Evolutionary conservation across 176 grass and related monocot genomes (phyloP).

Genomic region (Musa troglodytarum): DNA sequence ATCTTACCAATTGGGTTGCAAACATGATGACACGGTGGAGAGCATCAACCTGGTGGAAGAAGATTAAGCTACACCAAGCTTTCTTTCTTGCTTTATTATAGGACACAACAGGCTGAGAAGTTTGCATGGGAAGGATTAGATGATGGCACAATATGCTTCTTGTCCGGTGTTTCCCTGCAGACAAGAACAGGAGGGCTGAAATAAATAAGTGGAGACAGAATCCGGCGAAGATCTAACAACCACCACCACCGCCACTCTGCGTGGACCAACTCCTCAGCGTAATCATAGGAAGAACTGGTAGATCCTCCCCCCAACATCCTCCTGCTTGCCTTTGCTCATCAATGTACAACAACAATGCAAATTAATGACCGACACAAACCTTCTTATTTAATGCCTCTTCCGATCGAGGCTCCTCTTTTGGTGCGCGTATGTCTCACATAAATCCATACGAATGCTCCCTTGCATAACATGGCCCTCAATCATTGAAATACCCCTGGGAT

Average conservation of each 20-base stretch:
- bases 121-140: too few species aligned
- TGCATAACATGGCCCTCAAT: neutral
- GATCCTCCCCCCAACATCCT: neutral
- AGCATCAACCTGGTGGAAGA: too few species aligned
- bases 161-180: too few species aligned
- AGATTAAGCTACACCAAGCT: too few species aligned
- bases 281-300: neutral
- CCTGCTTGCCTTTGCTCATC: neutral
- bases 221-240: slow-evolving; percentile 3
- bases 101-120: too few species aligned
- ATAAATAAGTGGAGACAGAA: neutral
- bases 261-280: neutral
- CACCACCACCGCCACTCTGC: neutral
- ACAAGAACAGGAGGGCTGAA: too few species aligned
- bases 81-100: too few species aligned
- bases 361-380: neutral
- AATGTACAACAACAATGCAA: neutral
- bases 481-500: too few species aligned
- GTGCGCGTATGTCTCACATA: neutral
- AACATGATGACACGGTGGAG: too few species aligned
- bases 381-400: neutral
- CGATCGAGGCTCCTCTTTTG: neutral
- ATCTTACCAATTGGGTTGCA: too few species aligned
- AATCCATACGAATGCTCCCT: neutral
- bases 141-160: too few species aligned